These are phyloP conservation scores for Primulina eburnea DNA, from an alignment of 257 asterid genomes.

Conservation along the genomic window DNA sequence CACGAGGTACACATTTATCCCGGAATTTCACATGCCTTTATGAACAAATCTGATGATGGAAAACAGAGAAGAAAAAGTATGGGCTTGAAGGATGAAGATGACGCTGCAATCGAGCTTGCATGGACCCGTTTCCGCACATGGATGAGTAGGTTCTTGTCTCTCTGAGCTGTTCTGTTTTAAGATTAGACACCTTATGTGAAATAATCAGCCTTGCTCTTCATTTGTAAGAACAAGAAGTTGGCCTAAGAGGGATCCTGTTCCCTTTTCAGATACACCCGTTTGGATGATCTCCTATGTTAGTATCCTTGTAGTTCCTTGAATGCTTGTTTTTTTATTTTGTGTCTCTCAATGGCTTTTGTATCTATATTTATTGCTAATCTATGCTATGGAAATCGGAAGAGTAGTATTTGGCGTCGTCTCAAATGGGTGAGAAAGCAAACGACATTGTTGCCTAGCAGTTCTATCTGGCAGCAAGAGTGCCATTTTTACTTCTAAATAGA, in stretches of 20 bases:
- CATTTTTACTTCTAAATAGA: too few relatives aligned
- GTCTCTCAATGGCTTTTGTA: too few relatives aligned
- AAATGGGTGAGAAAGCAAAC: too few relatives aligned
- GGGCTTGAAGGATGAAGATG: slow-evolving; percentile 78
- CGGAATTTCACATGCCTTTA: slow-evolving; percentile 75
- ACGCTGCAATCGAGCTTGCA: slow-evolving; percentile 69
- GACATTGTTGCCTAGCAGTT: too few relatives aligned
- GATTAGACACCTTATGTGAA: not conserved
- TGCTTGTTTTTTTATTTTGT: too few relatives aligned
- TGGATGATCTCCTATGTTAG: not conserved
- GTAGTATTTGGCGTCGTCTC: too few relatives aligned
- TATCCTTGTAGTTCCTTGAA: not conserved
- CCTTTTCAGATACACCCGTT: not conserved
- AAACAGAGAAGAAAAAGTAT: slow-evolving; percentile 63
- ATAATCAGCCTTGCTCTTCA: not conserved
- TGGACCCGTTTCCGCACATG: slow-evolving; percentile 82
- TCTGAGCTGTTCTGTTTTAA: slow-evolving; percentile 25
- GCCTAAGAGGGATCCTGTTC: not conserved
- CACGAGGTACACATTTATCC: slow-evolving; percentile 80
- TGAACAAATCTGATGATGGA: slow-evolving; percentile 84
- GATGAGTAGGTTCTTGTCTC: slow-evolving; percentile 68
- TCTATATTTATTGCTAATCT: too few relatives aligned
- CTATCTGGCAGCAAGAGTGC: too few relatives aligned
- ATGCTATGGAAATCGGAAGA: too few relatives aligned
- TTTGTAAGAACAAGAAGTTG: not conserved